A percentile compares a stretch with the other conserved stretches of the same genome.
phyloP scores from a whole-genome alignment of 2,329 filamentous ascomycete species.

The Metarhizium sp. region DNA sequence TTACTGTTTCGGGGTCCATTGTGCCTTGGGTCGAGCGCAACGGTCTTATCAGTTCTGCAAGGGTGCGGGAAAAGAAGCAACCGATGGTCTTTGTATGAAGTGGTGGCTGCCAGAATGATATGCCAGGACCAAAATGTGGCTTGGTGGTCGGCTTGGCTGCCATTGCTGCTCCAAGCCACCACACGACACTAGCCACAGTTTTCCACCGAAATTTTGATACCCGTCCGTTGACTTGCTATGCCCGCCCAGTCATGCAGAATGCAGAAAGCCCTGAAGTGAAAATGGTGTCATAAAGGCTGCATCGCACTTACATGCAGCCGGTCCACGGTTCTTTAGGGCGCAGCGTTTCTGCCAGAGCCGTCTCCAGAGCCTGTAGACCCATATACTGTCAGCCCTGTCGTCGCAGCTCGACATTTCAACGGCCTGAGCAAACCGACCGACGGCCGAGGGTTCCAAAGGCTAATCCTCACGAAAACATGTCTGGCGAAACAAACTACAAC shows the following conservation, averaged over 20 bases:
- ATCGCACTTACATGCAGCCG: constrained; percentile 17
- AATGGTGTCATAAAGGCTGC: constrained; percentile 2
- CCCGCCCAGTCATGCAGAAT: neutral
- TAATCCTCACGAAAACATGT: constrained; percentile 15
- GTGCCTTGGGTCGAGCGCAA: neutral
- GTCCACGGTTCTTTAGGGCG: constrained; percentile 16
- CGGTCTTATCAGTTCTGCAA: neutral
- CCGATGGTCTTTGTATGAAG: neutral
- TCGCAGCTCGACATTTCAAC: constrained; percentile 6
- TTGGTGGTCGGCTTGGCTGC: neutral
- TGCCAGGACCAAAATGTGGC: neutral
- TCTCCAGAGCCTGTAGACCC: constrained; percentile 7
- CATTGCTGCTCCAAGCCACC: neutral
- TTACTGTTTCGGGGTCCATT: constrained; percentile 41
- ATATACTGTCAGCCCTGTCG: constrained; percentile 1
- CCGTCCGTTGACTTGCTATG: neutral
- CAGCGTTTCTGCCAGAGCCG: constrained; percentile 14
- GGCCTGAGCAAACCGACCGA: neutral
- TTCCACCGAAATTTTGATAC: constrained; percentile 1
- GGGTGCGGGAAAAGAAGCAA: neutral
- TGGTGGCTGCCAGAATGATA: neutral
- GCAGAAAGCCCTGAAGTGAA: neutral
- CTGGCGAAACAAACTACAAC: constrained; percentile 40
- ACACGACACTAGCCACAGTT: neutral
- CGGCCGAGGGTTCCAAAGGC: neutral